Conservation (phyloP, 129 eudicot genomes). For the Tagetes erecta region DNA sequence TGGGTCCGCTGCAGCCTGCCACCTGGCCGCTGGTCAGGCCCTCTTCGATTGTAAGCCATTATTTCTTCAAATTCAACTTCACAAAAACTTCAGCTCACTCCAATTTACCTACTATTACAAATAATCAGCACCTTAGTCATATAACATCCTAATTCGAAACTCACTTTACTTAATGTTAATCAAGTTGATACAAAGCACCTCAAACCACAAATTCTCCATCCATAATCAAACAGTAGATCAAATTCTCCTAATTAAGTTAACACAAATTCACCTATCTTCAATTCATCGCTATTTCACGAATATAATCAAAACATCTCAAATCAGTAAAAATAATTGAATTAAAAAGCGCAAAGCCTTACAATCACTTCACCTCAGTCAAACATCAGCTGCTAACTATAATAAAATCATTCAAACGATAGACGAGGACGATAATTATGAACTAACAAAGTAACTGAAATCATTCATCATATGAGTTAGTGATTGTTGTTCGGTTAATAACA, state of each 20-base stretch:
- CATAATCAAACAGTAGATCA: slow-evolving; percentile 15
- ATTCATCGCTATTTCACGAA: not conserved
- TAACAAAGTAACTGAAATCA: slow-evolving; percentile 27
- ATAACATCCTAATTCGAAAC: not conserved
- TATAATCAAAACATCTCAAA: not conserved
- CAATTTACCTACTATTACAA: slow-evolving; percentile 33
- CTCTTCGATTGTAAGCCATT: slow-evolving; percentile 72
- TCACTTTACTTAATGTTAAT: not conserved
- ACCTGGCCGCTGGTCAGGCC: slow-evolving; percentile 53
- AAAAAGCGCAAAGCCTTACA: not conserved
- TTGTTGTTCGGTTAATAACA: too few species aligned
- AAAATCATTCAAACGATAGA: slow-evolving; percentile 9
- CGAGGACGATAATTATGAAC: slow-evolving; percentile 17
- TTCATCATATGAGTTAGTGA: not conserved
- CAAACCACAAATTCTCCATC: not conserved
- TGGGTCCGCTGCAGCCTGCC: slow-evolving; percentile 77
- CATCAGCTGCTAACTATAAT: not conserved
- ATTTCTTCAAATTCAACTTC: slow-evolving; percentile 33
- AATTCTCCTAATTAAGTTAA: not conserved
- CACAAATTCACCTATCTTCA: not conserved
- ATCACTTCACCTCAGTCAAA: slow-evolving; percentile 9
- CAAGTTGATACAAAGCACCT: not conserved
- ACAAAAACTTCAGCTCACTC: slow-evolving; percentile 31
- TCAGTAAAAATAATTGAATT: slow-evolving; percentile 7
- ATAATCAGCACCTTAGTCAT: slow-evolving; percentile 14